These are phyloP conservation scores for Cyberlindnera mississippiensis DNA, from an alignment of 805 yeast genomes.

Conservation along the genomic window DNA sequence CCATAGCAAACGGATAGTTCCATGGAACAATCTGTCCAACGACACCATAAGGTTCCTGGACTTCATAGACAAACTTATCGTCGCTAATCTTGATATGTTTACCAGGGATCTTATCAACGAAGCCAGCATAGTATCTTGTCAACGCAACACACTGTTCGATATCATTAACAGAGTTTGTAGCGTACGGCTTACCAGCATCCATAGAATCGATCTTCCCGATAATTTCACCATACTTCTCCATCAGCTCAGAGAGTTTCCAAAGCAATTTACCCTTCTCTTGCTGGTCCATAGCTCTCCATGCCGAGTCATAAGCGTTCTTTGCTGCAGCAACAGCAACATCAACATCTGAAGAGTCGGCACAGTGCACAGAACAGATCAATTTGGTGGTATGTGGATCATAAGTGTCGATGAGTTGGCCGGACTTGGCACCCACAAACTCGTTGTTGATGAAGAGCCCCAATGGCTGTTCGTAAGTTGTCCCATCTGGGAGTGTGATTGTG, in stretches of 20 bases:
- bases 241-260: slow-evolving; percentile 60
- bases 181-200: slow-evolving; percentile 74
- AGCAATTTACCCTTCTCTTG: slow-evolving; percentile 48
- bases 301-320: slow-evolving; percentile 51
- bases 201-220: slow-evolving; percentile 67
- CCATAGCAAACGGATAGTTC: slow-evolving; percentile 81
- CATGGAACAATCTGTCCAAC: slow-evolving; percentile 83
- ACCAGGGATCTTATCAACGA: slow-evolving; percentile 67
- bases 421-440: slow-evolving; percentile 67
- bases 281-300: slow-evolving; percentile 66
- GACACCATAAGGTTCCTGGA: slow-evolving; percentile 73
- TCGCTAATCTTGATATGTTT: slow-evolving; percentile 61
- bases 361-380: slow-evolving; percentile 39
- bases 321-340: slow-evolving; percentile 40
- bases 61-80: slow-evolving; percentile 59
- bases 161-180: slow-evolving; percentile 64
- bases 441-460: slow-evolving; percentile 87
- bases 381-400: slow-evolving; percentile 61
- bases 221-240: slow-evolving; percentile 59
- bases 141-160: slow-evolving; percentile 59
- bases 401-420: slow-evolving; percentile 47
- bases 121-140: slow-evolving; percentile 68
- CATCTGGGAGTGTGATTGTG: slow-evolving; percentile 58
- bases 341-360: slow-evolving; percentile 20
- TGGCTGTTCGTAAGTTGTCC: slow-evolving; percentile 67